phyloP scores from a whole-genome alignment of 768 basidiomycete genomes.

The Cystobasidium onofrii region DNA sequence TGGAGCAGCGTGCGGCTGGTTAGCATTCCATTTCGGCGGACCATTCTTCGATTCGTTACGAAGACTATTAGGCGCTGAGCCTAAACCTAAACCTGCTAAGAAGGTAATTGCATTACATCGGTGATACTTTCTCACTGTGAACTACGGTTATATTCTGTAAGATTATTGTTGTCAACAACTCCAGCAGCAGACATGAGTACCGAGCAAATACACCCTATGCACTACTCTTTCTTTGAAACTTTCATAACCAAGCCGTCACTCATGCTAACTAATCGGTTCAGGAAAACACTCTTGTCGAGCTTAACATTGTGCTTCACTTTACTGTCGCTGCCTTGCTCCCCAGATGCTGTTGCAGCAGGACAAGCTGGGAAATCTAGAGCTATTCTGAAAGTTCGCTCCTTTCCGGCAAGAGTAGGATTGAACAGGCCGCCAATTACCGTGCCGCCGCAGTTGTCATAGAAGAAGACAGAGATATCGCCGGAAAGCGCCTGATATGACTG shows the following conservation, averaged over 20 bases:
- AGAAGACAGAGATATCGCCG: constrained; percentile 67
- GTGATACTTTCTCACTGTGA: background rate
- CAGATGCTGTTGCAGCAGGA: background rate
- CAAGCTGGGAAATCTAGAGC: background rate
- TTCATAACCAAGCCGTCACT: constrained; percentile 5
- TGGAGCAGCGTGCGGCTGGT: constrained; percentile 6
- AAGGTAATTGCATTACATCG: background rate
- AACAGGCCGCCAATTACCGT: constrained; percentile 71
- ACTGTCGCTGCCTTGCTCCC: background rate
- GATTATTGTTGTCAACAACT: background rate
- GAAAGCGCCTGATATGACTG: constrained; percentile 56
- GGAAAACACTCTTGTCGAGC: background rate
- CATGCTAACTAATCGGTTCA: constrained; percentile 1
- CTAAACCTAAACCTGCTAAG: background rate
- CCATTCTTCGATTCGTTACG: constrained; percentile 17
- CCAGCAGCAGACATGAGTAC: background rate
- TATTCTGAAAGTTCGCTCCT: constrained; percentile 16
- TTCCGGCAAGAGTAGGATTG: constrained; percentile 54
- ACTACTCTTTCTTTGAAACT: background rate
- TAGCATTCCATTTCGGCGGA: constrained; percentile 3
- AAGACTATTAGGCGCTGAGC: background rate
- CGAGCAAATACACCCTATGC: background rate
- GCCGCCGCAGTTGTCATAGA: constrained; percentile 76
- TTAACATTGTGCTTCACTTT: background rate
- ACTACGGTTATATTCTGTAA: too few species aligned